Evolutionary conservation across 2,329 filamentous ascomycete genomes (phyloP).

Genomic region (Magnaporthales sp.): DNA sequence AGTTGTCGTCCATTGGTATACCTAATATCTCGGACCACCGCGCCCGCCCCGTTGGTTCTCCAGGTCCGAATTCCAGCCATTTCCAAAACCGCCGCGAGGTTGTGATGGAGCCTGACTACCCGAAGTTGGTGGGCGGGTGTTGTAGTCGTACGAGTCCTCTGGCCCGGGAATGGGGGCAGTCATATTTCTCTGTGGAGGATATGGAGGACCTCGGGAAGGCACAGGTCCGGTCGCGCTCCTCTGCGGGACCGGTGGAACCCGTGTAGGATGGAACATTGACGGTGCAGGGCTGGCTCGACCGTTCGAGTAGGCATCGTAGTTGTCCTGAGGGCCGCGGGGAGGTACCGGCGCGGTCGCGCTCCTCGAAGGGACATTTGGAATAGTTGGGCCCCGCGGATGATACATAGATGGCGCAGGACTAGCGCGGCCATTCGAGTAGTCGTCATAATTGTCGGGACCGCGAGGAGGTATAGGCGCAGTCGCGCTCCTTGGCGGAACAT

Average conservation of each 20-base stretch:
- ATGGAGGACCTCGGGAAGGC: conserved; percentile 14
- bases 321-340: too few species aligned
- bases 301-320: too few species aligned
- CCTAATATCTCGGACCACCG: conserved; percentile 10
- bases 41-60: conserved; percentile 11
- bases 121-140: conserved; percentile 8
- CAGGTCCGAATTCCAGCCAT: conserved; percentile 12
- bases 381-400: conserved; percentile 11
- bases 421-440: conserved; percentile 12
- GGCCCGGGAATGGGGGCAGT: conserved; percentile 19
- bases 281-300: not conserved
- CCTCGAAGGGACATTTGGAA: too few species aligned
- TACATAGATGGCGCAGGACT: conserved; percentile 20
- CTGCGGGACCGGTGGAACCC: conserved; percentile 11
- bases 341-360: too few species aligned
- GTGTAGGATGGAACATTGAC: not conserved
- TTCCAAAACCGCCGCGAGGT: not conserved
- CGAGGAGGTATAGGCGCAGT: conserved; percentile 10
- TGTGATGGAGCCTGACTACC: conserved; percentile 5
- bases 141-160: conserved; percentile 12
- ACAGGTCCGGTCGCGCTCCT: conserved; percentile 21
- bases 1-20: not conserved
- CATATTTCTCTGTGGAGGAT: conserved; percentile 23
- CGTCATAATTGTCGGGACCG: not conserved
- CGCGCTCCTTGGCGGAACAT: not conserved